These are phyloP conservation scores for Mycena crocata DNA, from an alignment of 768 basidiomycete genomes.

Conservation along the genomic window DNA sequence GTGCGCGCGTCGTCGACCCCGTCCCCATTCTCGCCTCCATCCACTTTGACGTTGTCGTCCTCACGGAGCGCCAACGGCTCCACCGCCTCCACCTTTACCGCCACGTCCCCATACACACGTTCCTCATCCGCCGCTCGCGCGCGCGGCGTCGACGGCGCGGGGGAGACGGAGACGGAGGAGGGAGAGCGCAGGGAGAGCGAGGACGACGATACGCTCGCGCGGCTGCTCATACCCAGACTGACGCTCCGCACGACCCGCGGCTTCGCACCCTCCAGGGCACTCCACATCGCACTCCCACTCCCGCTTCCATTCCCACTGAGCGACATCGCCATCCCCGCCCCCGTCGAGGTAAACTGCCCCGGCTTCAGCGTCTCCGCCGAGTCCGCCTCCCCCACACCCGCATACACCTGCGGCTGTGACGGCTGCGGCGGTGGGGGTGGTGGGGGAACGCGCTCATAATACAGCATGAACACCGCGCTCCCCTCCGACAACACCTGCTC, in stretches of 20 bases:
- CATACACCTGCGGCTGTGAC: background rate
- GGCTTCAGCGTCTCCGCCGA: constrained; percentile 25
- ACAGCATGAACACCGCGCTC: constrained; percentile 89
- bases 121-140: constrained; percentile 2
- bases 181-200: constrained; percentile 9
- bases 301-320: background rate
- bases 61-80: constrained; percentile 1
- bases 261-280: background rate
- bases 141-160: constrained; percentile 10
- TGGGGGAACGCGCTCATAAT: constrained; percentile 77
- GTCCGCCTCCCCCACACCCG: constrained; percentile 12
- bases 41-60: no score
- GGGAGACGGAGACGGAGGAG: background rate
- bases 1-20: background rate
- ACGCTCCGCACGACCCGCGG: constrained; percentile 27
- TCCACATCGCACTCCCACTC: background rate
- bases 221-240: constrained; percentile 18
- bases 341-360: background rate
- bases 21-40: background rate
- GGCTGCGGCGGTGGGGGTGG: background rate
- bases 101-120: background rate
- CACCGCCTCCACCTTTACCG: no score
- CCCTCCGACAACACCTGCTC: constrained; percentile 81
- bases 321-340: background rate
- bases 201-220: constrained; percentile 14